A percentile compares a stretch with the other conserved stretches of the same genome.
Conservation (phyloP, 306 rosid species). For the Citrullus amarus region DNA sequence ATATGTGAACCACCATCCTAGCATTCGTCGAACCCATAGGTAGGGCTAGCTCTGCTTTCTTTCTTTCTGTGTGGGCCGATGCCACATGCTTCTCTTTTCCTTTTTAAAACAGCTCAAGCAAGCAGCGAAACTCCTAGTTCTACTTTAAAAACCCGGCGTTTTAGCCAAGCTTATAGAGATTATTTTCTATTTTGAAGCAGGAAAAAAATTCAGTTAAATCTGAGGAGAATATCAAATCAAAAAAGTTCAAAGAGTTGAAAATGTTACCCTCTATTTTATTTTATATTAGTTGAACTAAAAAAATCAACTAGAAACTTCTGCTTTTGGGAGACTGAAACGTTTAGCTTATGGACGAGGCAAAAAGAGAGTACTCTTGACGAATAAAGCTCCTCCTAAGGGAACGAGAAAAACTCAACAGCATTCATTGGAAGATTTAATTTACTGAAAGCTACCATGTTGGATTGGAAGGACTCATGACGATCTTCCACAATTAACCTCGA, state of each 20-base stretch:
- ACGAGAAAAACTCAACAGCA: background rate
- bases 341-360: background rate
- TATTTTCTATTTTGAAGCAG: background rate
- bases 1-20: too few relatives aligned
- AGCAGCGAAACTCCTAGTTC: too few relatives aligned
- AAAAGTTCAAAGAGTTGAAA: background rate
- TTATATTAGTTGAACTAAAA: background rate
- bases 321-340: background rate
- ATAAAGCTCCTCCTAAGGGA: background rate
- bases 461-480: background rate
- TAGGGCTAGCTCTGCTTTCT: background rate
- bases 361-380: background rate
- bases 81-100: too few relatives aligned
- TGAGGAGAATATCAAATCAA: background rate
- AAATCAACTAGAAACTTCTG: background rate
- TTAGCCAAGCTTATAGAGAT: too few relatives aligned
- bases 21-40: too few relatives aligned
- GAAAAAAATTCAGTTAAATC: background rate
- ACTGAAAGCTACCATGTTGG: background rate
- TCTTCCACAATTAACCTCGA: background rate
- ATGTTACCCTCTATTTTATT: background rate
- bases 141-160: too few relatives aligned
- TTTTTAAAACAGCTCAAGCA: too few relatives aligned
- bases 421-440: background rate
- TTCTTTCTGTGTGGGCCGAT: too few relatives aligned